Evolutionary conservation across 805 yeast species (phyloP).

Genomic region (Nakazawaea molendinolei): DNA sequence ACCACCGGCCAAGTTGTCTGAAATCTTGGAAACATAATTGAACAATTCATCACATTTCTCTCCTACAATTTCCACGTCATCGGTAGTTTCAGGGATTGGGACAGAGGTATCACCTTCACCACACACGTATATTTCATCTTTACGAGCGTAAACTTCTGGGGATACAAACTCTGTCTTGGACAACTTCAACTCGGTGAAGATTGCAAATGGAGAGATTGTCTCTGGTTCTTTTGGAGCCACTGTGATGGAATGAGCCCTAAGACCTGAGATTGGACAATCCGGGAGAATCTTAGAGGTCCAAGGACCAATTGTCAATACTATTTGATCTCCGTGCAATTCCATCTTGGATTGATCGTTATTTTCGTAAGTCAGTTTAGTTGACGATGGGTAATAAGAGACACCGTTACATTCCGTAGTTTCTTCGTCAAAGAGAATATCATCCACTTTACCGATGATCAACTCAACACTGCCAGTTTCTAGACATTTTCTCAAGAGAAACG

Average conservation of each 20-base stretch:
- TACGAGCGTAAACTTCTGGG: slow-evolving; percentile 93
- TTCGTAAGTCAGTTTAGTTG: slow-evolving; percentile 27
- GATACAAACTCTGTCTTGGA: slow-evolving; percentile 64
- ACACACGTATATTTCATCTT: slow-evolving; percentile 93
- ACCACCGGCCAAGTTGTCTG: slow-evolving; percentile 66
- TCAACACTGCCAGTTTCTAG: slow-evolving; percentile 80
- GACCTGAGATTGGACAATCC: slow-evolving; percentile 89
- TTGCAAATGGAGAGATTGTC: slow-evolving; percentile 83
- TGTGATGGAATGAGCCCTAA: slow-evolving; percentile 93
- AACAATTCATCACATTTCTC: slow-evolving; percentile 86
- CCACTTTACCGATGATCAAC: slow-evolving; percentile 78
- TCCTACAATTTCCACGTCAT: slow-evolving; percentile 82
- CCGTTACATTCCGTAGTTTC: slow-evolving; percentile 67
- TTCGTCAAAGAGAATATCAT: slow-evolving; percentile 54
- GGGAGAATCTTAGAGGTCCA: slow-evolving; percentile 92
- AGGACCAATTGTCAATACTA: slow-evolving; percentile 89
- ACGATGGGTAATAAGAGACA: slow-evolving; percentile 45
- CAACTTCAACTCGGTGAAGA: slow-evolving; percentile 85
- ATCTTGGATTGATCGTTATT: slow-evolving; percentile 27
- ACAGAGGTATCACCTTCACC: slow-evolving; percentile 94
- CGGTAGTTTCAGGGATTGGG: slow-evolving; percentile 89
- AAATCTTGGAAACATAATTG: slow-evolving; percentile 69
- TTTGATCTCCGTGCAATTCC: slow-evolving; percentile 60
- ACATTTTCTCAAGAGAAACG: slow-evolving; percentile 70
- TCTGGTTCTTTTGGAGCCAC: slow-evolving; percentile 69